These are phyloP conservation scores for Piedraia hortae DNA, from an alignment of 2,329 filamentous ascomycete species.

Conservation along the genomic window DNA sequence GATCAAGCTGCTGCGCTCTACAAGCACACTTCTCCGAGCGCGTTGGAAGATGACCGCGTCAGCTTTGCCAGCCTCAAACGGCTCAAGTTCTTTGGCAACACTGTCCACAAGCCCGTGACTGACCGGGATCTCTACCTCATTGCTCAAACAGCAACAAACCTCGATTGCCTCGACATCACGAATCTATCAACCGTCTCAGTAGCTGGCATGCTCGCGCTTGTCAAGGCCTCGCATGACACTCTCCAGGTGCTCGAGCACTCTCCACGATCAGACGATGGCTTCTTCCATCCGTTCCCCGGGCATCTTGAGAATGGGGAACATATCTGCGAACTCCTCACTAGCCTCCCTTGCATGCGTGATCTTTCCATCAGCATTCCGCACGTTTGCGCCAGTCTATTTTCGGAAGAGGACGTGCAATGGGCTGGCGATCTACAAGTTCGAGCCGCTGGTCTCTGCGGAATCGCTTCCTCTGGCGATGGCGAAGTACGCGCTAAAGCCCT, in stretches of 20 bases:
- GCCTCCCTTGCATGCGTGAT: constrained; percentile 20
- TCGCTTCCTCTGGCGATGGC: constrained; percentile 8
- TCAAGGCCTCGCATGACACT: constrained; percentile 21
- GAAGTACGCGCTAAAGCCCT: constrained; percentile 11
- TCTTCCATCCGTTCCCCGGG: constrained; percentile 23
- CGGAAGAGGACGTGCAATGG: constrained; percentile 18
- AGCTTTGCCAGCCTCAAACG: constrained; percentile 23
- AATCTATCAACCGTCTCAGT: constrained; percentile 26
- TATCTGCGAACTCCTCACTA: constrained; percentile 21
- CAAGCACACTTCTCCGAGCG: constrained; percentile 11
- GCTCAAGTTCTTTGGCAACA: constrained; percentile 27
- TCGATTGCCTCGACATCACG: constrained; percentile 26
- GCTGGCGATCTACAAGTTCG: constrained; percentile 22
- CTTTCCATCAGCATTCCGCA: constrained; percentile 22
- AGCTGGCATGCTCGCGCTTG: constrained; percentile 24
- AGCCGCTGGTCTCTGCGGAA: constrained; percentile 21
- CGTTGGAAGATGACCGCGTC: constrained; percentile 17
- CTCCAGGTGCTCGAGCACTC: constrained; percentile 25
- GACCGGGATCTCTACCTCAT: constrained; percentile 23
- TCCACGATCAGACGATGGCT: constrained; percentile 24
- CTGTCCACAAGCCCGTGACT: constrained; percentile 23
- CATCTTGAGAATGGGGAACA: constrained; percentile 17
- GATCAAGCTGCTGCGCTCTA: constrained; percentile 19
- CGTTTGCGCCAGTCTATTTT: constrained; percentile 20
- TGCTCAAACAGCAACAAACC: constrained; percentile 22